Base-by-base conservation (phyloP, 306 rosid genomes). In the Ochetophila trinervis region DNA sequence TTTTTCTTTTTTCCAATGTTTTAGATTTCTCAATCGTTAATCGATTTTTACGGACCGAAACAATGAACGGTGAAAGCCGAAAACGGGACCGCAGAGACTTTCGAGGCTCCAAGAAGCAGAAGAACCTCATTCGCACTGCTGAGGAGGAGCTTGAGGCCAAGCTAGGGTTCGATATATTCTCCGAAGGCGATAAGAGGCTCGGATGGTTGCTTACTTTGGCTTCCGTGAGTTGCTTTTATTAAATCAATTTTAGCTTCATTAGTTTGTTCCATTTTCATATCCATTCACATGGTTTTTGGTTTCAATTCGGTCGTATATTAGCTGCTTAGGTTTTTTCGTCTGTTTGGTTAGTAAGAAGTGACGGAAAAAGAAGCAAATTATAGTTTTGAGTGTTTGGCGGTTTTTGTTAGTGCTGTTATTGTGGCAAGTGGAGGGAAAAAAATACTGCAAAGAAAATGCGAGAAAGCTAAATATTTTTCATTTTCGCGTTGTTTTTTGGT, bases 121-220 rank as follows among this genome's bases (percentile, higher is more conserved):
- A 80, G 84, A 27, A 27, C 32, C 75, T 81, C 13, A 68, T 80
- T 61, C 86, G 88, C 75, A 80, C n/a, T 50, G 87, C 97, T 8
- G 98, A 79, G 79, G 98, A 89, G 61, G 98, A 86, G 70, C 85
- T 90, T 62, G 97, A 93, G 75, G 76, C 94, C 0, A 93, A 86
- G 64, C 79, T 93, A 70, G 98, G 91, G 59, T 86, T 84, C 73
- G 94, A 84, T 78, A 60, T 78, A 2, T 93, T 93, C 84, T 79
- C 96, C 0, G 97, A 93, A 74, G 97, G 98, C 7, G 91, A 93
- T 8, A 87, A 80, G 37, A 76, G 97, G 44, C 98, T 93, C 35
- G 98, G 98, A 42, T 93, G 98, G 98, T 66, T 93, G 61, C 96
- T 93, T 30, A 90, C 80, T 24, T 84, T 84, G 20, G 78, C 91